Conservation (phyloP, 306 rosid species). For the Hippophae rhamnoides region DNA sequence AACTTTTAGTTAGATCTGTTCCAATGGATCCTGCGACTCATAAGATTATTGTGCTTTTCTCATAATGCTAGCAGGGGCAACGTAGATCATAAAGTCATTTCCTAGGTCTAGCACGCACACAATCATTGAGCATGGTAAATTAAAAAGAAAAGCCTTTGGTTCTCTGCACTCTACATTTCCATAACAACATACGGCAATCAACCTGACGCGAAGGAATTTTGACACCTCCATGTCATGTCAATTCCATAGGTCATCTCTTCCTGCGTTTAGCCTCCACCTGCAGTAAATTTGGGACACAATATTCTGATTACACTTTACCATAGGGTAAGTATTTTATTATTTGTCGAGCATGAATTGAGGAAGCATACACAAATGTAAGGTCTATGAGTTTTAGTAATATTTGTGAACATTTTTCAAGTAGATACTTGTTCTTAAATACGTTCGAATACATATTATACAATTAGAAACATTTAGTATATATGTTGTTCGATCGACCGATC, state of each 20-base stretch:
- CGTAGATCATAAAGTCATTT: slow-evolving; percentile 32
- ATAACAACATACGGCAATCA: slow-evolving; percentile 29
- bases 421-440: too few relatives aligned
- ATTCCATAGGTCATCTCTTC: slow-evolving; percentile 37
- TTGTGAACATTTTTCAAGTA: too few relatives aligned
- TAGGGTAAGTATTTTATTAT: neutral
- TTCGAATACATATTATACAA: too few relatives aligned
- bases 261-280: slow-evolving; percentile 51
- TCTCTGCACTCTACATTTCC: slow-evolving; percentile 53
- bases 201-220: slow-evolving; percentile 29
- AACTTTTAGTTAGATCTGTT: slow-evolving; percentile 21
- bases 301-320: slow-evolving; percentile 3
- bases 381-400: too few relatives aligned
- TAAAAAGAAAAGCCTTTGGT: slow-evolving; percentile 23
- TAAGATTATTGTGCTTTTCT: slow-evolving; percentile 19
- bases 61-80: slow-evolving; percentile 20
- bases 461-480: too few relatives aligned
- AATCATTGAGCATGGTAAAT: slow-evolving; percentile 16
- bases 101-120: slow-evolving; percentile 39
- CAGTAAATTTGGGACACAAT: slow-evolving; percentile 5
- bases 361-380: too few relatives aligned
- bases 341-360: too few relatives aligned
- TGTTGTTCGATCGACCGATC: too few relatives aligned
- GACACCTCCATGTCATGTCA: slow-evolving; percentile 26
- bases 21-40: slow-evolving; percentile 22